Evolutionary conservation across 345 rosid genomes (phyloP).

Genomic region (Lenwebbia sp.): DNA sequence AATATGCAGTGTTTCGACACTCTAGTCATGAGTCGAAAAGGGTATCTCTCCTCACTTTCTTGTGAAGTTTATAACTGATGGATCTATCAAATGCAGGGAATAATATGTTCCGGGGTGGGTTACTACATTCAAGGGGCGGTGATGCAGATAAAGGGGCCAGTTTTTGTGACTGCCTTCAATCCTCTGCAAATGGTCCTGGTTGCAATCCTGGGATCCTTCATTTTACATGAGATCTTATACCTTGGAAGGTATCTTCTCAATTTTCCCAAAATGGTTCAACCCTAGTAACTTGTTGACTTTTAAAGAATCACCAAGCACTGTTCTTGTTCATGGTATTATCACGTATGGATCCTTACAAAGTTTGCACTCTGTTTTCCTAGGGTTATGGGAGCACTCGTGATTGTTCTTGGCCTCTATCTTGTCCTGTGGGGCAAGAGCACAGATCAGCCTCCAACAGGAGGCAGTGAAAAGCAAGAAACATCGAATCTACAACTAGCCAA

Average conservation of each 20-base stretch:
- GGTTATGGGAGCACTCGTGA: constrained; percentile 52
- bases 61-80: not conserved
- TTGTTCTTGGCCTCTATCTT: constrained; percentile 55
- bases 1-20: not conserved
- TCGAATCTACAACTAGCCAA: not conserved
- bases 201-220: constrained; percentile 43
- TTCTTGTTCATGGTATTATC: not conserved
- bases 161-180: constrained; percentile 55
- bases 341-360: not conserved
- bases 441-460: constrained; percentile 21
- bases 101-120: constrained; percentile 39
- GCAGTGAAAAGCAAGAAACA: not conserved
- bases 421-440: constrained; percentile 78
- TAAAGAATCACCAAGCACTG: not conserved
- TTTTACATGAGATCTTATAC: constrained; percentile 34
- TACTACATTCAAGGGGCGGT: constrained; percentile 48
- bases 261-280: not conserved
- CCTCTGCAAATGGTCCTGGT: constrained; percentile 57
- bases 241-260: constrained; percentile 32
- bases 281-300: not conserved
- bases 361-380: constrained; percentile 6
- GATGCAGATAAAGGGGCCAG: constrained; percentile 53
- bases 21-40: not conserved
- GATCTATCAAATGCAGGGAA: constrained; percentile 26
- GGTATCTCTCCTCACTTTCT: not conserved